Evolutionary conservation across 2,329 filamentous ascomycete species (phyloP), one percentile per base, ranked within the genome.

Genomic region (Aspergillus latus): DNA sequence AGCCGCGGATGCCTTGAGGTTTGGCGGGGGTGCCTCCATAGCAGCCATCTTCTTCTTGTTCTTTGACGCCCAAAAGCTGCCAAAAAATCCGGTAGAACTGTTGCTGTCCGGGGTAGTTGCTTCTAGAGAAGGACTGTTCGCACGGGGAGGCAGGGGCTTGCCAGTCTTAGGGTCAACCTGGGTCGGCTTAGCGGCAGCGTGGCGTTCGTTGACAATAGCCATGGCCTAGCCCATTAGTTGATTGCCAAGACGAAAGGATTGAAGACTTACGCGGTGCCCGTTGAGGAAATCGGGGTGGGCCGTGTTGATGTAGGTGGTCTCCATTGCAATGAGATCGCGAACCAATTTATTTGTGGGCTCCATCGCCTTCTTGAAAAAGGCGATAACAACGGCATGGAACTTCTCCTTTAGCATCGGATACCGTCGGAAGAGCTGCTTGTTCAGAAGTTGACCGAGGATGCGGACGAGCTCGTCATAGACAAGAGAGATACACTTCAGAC

Each of bases 1-100:
- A 28, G 88, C 96, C 42, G 94, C 93, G 2, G 91, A 96, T 34
- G 94, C 94, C 80, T 97, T 99, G 56, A 99, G 85, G 42, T 86
- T 93, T 30, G 94, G 85, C 60, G 94, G 94, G 39, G 94, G 94
- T 11, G 94, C 82, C 74, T 99, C 94, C 94, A 99, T 99, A 47
- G 93, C 92, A n/a, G 94, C 94, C 78, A 96, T 95, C 87, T 97
- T 97, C 88, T 99, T 99, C 87, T 97, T 99, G 80, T 97, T 99
- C 85, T 97, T 99, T 71, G 90, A 92, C 9, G 94, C 91, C 72
- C 97, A 99, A 84, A 99, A 99, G 69, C 90, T 96, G 65, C 94
- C 94, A 68, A 99, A 99, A 83, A 99, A 99, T 37, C 93, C 80
- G n/a, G 93, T 79, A n/a, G 62, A 59, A 70, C 90, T 90, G 59